Conservation (phyloP, 192 early-diverging fungal genomes). For the Entomortierella chlamydospora region DNA sequence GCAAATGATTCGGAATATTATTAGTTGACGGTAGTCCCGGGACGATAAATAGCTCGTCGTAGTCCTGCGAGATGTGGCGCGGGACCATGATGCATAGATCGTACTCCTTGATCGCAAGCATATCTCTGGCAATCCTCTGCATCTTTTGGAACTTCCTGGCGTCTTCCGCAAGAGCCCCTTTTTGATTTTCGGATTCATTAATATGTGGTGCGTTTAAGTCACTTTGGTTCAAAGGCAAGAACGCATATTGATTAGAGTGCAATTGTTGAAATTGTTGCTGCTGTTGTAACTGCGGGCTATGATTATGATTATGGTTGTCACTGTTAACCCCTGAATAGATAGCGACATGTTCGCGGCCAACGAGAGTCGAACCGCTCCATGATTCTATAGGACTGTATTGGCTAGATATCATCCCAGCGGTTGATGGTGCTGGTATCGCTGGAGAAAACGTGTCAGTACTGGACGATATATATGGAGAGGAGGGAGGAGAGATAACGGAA, state of each 20-base stretch:
- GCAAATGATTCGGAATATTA: slow-evolving; percentile 9
- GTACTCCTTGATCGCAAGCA: slow-evolving; percentile 19
- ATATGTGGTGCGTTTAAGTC: background rate
- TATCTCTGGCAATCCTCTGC: slow-evolving; percentile 27
- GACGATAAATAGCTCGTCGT: slow-evolving; percentile 27
- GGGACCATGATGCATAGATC: slow-evolving; percentile 17
- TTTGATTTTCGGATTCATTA: background rate
- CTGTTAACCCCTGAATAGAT: no score
- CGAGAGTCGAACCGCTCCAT: no score
- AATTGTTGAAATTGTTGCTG: background rate
- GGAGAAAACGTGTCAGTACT: no score
- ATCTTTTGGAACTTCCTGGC: slow-evolving; percentile 5
- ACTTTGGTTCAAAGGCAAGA: background rate
- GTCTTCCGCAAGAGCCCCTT: background rate
- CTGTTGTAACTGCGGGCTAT: no score
- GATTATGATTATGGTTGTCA: no score
- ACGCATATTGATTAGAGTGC: background rate
- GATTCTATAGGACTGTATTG: no score
- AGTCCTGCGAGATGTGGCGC: slow-evolving; percentile 29
- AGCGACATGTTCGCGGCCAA: no score
- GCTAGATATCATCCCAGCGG: no score
- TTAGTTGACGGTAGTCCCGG: background rate
- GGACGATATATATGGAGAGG: no score
- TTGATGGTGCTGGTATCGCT: no score
- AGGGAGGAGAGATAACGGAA: no score